Evolutionary conservation across 108 stramenopile genomes (phyloP).

Genomic region (Cyclotella atomus): DNA sequence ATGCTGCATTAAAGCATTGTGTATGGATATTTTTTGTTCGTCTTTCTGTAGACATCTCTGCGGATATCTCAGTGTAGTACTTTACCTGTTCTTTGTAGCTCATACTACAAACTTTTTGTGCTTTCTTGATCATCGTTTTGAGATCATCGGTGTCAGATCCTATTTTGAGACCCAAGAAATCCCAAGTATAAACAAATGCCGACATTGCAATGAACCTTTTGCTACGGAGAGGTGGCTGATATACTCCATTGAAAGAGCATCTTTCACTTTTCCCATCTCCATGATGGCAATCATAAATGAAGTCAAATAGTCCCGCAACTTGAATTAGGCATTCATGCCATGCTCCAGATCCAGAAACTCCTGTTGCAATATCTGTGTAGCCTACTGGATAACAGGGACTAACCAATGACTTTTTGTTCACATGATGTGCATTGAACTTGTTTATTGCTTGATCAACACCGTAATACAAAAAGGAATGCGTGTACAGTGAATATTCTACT

Average conservation of each 20-base stretch:
- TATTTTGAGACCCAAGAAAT: conserved; percentile 63
- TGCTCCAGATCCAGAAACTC: conserved; percentile 29
- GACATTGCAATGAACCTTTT: conserved; percentile 69
- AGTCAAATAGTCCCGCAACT: conserved; percentile 64
- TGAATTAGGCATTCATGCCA: conserved; percentile 41
- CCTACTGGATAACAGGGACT: conserved; percentile 64
- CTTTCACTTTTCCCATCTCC: conserved; percentile 35
- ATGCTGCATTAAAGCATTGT: conserved; percentile 87
- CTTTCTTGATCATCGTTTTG: conserved; percentile 42
- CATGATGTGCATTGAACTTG: conserved; percentile 46
- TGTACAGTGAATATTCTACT: conserved; percentile 87
- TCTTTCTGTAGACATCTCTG: conserved; percentile 41
- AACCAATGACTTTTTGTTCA: conserved; percentile 17
- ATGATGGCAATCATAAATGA: conserved; percentile 9
- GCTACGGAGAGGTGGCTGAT: conserved; percentile 52
- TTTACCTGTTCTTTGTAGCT: conserved; percentile 43
- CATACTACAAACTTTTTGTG: conserved; percentile 66
- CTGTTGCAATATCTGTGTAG: conserved; percentile 37
- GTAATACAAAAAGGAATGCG: conserved; percentile 90
- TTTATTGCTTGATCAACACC: conserved; percentile 80
- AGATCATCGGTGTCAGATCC: conserved; percentile 64
- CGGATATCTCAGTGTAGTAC: conserved; percentile 33
- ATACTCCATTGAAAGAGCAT: conserved; percentile 58
- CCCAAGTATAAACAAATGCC: conserved; percentile 60
- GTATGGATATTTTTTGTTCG: conserved; percentile 28